Conservation (phyloP, 2,329 filamentous ascomycete genomes). For the Aspergillus fumigatus region DNA sequence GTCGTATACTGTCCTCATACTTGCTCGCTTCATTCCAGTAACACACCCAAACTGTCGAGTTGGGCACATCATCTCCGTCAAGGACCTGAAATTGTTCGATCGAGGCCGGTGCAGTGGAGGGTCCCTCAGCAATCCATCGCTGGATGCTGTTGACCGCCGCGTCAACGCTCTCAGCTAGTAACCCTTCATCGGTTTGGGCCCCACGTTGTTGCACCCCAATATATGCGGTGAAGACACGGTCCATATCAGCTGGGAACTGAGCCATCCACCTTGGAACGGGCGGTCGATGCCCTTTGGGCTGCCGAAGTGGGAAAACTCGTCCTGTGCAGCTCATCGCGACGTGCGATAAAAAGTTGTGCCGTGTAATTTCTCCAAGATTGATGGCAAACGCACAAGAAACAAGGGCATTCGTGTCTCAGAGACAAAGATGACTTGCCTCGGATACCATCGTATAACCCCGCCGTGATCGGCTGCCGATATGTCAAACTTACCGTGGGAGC, state of each 20-base stretch:
- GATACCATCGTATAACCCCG: too few relatives aligned
- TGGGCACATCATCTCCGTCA: constrained; percentile 8
- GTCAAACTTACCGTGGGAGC: too few relatives aligned
- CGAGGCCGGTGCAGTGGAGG: neutral
- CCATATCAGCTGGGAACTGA: neutral
- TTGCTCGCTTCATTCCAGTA: constrained; percentile 10
- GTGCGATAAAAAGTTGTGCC: too few relatives aligned
- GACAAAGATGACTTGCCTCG: too few relatives aligned
- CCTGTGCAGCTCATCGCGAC: neutral
- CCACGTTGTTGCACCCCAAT: constrained; percentile 12
- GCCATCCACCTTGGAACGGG: constrained; percentile 10
- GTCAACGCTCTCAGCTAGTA: neutral
- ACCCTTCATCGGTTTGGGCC: neutral
- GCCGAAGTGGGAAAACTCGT: neutral
- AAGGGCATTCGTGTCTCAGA: too few relatives aligned
- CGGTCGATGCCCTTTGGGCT: constrained; percentile 8
- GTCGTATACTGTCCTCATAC: constrained; percentile 4
- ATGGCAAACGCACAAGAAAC: too few relatives aligned
- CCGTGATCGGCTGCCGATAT: too few relatives aligned
- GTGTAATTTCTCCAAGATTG: too few relatives aligned
- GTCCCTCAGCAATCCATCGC: neutral
- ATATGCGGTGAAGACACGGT: constrained; percentile 12
- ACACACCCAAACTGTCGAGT: constrained; percentile 8
- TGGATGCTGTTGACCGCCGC: constrained; percentile 1
- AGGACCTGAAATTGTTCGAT: constrained; percentile 11